phyloP scores from a whole-genome alignment of 805 yeast species.

The Candida glaebosa region DNA sequence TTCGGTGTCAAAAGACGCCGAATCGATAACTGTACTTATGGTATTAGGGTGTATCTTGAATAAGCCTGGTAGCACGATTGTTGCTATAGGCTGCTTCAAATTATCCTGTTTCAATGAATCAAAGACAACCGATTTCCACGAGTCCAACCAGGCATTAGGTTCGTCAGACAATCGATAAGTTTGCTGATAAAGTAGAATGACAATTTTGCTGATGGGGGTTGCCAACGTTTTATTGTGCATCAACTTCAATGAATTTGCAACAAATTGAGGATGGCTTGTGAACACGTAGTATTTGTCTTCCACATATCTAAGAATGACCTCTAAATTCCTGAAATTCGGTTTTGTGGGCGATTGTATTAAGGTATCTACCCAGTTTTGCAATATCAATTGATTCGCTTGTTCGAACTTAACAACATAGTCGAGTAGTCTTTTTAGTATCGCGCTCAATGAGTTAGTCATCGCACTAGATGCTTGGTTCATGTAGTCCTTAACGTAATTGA shows the following conservation, averaged over 20 bases:
- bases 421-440: conserved; percentile 54
- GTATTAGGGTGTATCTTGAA: conserved; percentile 48
- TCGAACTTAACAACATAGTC: conserved; percentile 26
- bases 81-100: conserved; percentile 46
- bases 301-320: conserved; percentile 48
- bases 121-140: conserved; percentile 48
- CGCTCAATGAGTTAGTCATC: conserved; percentile 63
- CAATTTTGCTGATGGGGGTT: conserved; percentile 59
- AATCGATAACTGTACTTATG: conserved; percentile 19
- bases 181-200: conserved; percentile 30
- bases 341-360: conserved; percentile 42
- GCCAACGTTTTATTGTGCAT: conserved; percentile 62
- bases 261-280: conserved; percentile 42
- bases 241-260: conserved; percentile 42
- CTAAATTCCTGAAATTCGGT: conserved; percentile 63
- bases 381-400: conserved; percentile 14
- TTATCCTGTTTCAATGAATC: conserved; percentile 27
- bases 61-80: conserved; percentile 60
- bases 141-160: conserved; percentile 43
- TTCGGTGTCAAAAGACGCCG: conserved; percentile 24
- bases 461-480: conserved; percentile 74
- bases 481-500: conserved; percentile 58
- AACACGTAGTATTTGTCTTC: conserved; percentile 41
- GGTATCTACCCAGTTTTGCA: conserved; percentile 44
- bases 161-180: conserved; percentile 20